Conservation (phyloP, 306 rosid species). For the Trifolium pratense region DNA sequence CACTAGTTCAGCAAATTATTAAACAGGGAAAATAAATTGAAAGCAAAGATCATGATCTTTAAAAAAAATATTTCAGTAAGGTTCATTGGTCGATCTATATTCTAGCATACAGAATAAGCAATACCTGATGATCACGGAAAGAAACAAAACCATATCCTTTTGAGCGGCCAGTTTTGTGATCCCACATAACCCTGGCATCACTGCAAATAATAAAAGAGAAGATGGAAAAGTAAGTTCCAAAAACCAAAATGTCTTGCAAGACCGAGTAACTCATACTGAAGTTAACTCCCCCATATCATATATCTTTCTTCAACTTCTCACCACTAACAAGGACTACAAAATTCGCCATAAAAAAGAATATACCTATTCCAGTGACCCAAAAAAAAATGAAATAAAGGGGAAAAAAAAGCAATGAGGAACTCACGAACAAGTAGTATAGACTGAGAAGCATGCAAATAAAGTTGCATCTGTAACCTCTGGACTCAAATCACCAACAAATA, state of each 20-base stretch:
- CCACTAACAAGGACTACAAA: constrained; percentile 37
- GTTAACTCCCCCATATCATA: constrained; percentile 44
- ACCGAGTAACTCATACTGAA: constrained; percentile 26
- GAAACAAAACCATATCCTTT: constrained; percentile 74
- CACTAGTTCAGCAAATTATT: constrained; percentile 12
- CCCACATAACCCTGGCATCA: constrained; percentile 77
- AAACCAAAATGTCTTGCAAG: constrained; percentile 42
- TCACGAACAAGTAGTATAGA: constrained; percentile 79
- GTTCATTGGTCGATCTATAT: constrained; percentile 23
- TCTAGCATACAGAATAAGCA: constrained; percentile 41
- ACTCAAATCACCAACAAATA: constrained; percentile 76
- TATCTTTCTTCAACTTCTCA: constrained; percentile 41
- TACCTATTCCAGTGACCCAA: constrained; percentile 43
- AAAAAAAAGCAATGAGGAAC: constrained; percentile 62
- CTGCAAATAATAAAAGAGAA: constrained; percentile 48
- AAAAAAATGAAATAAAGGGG: constrained; percentile 34
- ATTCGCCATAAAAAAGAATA: constrained; percentile 39
- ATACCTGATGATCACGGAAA: constrained; percentile 71
- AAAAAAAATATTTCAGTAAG: neutral
- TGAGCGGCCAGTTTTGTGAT: constrained; percentile 72
- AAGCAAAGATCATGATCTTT: neutral
- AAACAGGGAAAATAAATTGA: constrained; percentile 16
- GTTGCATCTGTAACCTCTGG: constrained; percentile 81
- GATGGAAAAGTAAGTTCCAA: constrained; percentile 38
- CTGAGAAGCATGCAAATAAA: constrained; percentile 77